These are phyloP conservation scores for Irpex sp. DNA, from an alignment of 1,284 basidiomycete species.

Conservation along the genomic window DNA sequence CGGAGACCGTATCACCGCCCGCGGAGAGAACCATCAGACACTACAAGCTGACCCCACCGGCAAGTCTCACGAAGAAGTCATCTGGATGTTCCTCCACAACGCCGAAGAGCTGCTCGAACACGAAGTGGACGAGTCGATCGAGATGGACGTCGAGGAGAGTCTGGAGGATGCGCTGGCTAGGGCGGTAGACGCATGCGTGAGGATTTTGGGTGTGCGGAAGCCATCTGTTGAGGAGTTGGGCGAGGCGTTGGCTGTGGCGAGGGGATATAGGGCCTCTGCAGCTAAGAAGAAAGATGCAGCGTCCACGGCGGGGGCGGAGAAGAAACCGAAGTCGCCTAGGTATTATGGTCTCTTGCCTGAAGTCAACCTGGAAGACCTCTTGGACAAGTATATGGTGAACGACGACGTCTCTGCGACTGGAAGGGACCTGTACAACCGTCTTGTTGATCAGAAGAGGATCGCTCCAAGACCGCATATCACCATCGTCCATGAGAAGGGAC, in stretches of 20 bases:
- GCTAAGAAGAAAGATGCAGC: conserved; percentile 22
- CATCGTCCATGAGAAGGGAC: conserved; percentile 66
- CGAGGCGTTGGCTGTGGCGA: conserved; percentile 52
- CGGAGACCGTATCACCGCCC: conserved; percentile 62
- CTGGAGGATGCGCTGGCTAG: conserved; percentile 52
- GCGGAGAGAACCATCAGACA: conserved; percentile 83
- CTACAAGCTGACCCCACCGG: conserved; percentile 52
- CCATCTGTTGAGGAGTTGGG: conserved; percentile 55
- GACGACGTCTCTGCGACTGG: conserved; percentile 25
- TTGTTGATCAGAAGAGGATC: conserved; percentile 49
- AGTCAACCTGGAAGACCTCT: conserved; percentile 47
- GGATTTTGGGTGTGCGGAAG: conserved; percentile 41
- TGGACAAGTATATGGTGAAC: conserved; percentile 34
- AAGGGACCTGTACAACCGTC: conserved; percentile 41
- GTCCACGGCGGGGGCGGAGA: not conserved
- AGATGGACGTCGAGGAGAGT: conserved; percentile 54
- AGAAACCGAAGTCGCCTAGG: conserved; percentile 31
- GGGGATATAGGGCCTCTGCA: conserved; percentile 41
- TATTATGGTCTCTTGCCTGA: conserved; percentile 82
- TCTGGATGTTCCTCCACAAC: conserved; percentile 74
- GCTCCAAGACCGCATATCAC: conserved; percentile 78
- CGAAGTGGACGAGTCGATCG: conserved; percentile 63
- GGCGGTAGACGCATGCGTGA: conserved; percentile 55
- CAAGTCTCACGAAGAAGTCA: conserved; percentile 71
- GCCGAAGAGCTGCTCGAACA: conserved; percentile 60